These are phyloP conservation scores for Vinca minor DNA, from an alignment of 257 asterid genomes.

Conservation along the genomic window DNA sequence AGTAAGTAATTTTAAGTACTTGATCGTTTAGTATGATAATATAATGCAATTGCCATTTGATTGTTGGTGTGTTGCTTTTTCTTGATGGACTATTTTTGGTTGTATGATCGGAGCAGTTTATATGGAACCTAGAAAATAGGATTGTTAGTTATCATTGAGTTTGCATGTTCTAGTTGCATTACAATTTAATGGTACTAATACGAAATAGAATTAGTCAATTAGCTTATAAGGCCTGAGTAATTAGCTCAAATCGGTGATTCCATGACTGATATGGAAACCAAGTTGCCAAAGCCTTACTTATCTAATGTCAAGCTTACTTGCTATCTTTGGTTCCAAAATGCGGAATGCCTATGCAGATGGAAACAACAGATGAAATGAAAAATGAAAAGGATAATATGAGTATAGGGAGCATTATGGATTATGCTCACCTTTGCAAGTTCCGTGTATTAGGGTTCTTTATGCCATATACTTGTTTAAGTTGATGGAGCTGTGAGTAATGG, in stretches of 20 bases:
- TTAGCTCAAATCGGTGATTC: background rate
- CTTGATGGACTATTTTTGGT: background rate
- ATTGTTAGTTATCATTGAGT: background rate
- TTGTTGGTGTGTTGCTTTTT: background rate
- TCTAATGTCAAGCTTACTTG: too few species aligned
- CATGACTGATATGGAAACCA: background rate
- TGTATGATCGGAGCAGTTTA: background rate
- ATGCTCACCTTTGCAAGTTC: background rate
- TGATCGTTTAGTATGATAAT: background rate
- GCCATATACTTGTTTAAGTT: slow-evolving; percentile 2
- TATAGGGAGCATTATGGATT: background rate
- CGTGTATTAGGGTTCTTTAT: background rate
- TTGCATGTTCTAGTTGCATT: background rate
- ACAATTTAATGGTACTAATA: background rate
- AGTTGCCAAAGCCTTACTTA: too few species aligned
- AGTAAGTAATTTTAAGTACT: background rate
- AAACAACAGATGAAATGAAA: background rate
- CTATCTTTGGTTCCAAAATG: too few species aligned
- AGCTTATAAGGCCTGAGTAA: background rate
- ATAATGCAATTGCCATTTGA: background rate
- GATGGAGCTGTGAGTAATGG: slow-evolving; percentile 7
- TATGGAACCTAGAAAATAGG: background rate
- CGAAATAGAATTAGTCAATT: background rate
- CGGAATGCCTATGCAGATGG: background rate
- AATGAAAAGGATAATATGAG: background rate